These are phyloP conservation scores for Neotropicomus parvogracilis DNA, from an alignment of 1,284 basidiomycete species.

Conservation along the genomic window DNA sequence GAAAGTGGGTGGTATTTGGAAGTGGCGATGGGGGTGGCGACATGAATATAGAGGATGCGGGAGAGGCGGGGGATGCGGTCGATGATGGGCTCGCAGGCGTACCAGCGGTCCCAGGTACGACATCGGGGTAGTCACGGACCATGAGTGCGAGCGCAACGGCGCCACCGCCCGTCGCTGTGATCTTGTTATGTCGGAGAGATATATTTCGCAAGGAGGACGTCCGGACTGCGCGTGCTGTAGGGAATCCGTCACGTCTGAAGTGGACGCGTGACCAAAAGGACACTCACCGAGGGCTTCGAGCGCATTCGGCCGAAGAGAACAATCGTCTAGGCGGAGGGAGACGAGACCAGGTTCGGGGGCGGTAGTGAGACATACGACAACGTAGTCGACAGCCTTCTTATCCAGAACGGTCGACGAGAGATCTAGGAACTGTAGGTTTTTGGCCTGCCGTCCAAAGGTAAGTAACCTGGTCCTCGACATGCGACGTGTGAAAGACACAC, in stretches of 20 bases:
- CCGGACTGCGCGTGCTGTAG: constrained; percentile 72
- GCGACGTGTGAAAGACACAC: constrained; percentile 8
- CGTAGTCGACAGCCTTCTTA: constrained; percentile 78
- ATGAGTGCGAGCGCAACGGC: constrained; percentile 91
- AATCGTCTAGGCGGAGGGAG: constrained; percentile 84
- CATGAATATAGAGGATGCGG: constrained; percentile 18
- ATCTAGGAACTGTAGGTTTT: constrained; percentile 79
- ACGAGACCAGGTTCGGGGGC: constrained; percentile 59
- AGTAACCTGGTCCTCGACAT: neutral
- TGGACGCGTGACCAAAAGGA: neutral
- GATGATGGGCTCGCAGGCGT: constrained; percentile 15
- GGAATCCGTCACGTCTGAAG: constrained; percentile 1
- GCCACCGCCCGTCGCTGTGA: constrained; percentile 77
- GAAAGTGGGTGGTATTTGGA: constrained; percentile 24
- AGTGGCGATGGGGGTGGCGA: constrained; percentile 21
- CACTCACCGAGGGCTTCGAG: constrained; percentile 74
- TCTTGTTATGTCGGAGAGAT: constrained; percentile 83
- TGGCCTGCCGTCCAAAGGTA: constrained; percentile 47
- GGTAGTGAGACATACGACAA: constrained; percentile 64
- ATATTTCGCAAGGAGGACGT: constrained; percentile 82
- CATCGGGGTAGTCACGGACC: constrained; percentile 91
- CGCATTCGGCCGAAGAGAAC: constrained; percentile 64
- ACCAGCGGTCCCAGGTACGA: constrained; percentile 39
- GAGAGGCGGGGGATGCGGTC: constrained; percentile 14
- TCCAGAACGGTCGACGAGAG: constrained; percentile 86